phyloP scores from a whole-genome alignment of 106 monocot genomes.

The Apostasia ramifera region DNA sequence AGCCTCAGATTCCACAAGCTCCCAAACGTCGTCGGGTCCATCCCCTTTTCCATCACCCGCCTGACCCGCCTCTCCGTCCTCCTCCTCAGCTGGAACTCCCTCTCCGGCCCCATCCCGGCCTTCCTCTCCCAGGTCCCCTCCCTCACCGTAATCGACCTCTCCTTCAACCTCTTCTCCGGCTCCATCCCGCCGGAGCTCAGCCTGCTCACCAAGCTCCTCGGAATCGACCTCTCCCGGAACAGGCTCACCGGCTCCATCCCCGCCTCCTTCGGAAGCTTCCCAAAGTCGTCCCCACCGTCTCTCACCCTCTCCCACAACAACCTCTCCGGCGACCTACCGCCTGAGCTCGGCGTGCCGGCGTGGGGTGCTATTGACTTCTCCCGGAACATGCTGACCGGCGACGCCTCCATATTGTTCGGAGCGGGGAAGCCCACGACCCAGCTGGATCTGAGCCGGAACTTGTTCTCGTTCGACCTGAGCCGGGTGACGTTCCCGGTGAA shows the following conservation, averaged over 20 bases:
- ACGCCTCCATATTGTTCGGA: conserved; percentile 42
- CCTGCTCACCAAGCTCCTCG: conserved; percentile 20
- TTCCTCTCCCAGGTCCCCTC: conserved; percentile 20
- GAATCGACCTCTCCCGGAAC: conserved; percentile 34
- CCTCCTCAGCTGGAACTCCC: conserved; percentile 29
- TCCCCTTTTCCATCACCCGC: conserved; percentile 26
- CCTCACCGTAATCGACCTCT: conserved; percentile 28
- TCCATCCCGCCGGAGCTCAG: conserved; percentile 31
- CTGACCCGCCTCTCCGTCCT: conserved; percentile 21
- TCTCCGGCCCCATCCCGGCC: conserved; percentile 45
- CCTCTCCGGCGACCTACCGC: conserved; percentile 37
- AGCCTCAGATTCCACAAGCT: conserved; percentile 17
- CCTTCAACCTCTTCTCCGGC: conserved; percentile 35
- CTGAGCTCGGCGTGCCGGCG: conserved; percentile 3
- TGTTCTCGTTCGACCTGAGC: conserved; percentile 42
- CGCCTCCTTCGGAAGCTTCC: conserved; percentile 11
- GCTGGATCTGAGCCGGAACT: conserved; percentile 37
- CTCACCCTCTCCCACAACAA: conserved; percentile 35
- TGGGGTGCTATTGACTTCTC: conserved; percentile 27
- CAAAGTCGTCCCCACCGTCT: background rate
- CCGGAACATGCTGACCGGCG: conserved; percentile 39
- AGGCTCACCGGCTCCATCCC: conserved; percentile 40
- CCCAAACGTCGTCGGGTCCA: conserved; percentile 19
- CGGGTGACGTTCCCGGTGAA: conserved; percentile 22
- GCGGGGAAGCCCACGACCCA: conserved; percentile 8